Evolutionary conservation across 2,329 filamentous ascomycete species (phyloP).

Genomic region (Colletotrichum endophyticum): DNA sequence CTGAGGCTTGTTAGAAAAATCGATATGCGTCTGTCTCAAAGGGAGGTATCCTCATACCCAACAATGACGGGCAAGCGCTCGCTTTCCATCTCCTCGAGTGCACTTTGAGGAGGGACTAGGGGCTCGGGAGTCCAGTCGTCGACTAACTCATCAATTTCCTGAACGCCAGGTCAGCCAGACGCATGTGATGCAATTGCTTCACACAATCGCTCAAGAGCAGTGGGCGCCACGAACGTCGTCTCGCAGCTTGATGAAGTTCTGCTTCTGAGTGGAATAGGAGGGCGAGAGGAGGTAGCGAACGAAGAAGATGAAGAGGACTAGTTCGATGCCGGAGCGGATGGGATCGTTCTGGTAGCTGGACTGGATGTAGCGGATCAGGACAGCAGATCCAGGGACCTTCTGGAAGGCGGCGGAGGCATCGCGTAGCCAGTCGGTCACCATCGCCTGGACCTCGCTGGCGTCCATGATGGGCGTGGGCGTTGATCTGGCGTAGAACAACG

Average conservation of each 20-base stretch:
- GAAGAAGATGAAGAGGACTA: slow-evolving; percentile 94
- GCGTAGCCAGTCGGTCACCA: slow-evolving; percentile 56
- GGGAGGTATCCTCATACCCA: slow-evolving; percentile 62
- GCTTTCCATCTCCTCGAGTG: slow-evolving; percentile 79
- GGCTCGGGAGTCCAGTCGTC: slow-evolving; percentile 97
- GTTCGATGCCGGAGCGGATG: slow-evolving; percentile 88
- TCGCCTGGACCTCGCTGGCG: slow-evolving; percentile 63
- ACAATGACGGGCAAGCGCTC: slow-evolving; percentile 88
- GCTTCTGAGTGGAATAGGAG: slow-evolving; percentile 89
- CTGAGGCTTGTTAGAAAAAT: slow-evolving; percentile 45
- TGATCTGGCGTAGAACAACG: background rate
- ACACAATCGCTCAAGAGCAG: background rate
- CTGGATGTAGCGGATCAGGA: slow-evolving; percentile 92
- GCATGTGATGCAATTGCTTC: background rate
- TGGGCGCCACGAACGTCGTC: slow-evolving; percentile 65
- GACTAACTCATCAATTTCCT: slow-evolving; percentile 94
- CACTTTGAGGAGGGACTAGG: slow-evolving; percentile 75
- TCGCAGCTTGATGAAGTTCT: slow-evolving; percentile 85
- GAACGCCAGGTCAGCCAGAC: background rate
- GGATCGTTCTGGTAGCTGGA: slow-evolving; percentile 98
- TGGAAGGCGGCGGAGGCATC: slow-evolving; percentile 74
- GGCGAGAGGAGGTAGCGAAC: slow-evolving; percentile 91
- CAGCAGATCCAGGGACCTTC: slow-evolving; percentile 90
- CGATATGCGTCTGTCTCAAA: background rate
- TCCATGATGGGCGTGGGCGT: slow-evolving; percentile 55